These are phyloP conservation scores for Leccinum obscurum DNA, from an alignment of 768 basidiomycete genomes.

Conservation along the genomic window DNA sequence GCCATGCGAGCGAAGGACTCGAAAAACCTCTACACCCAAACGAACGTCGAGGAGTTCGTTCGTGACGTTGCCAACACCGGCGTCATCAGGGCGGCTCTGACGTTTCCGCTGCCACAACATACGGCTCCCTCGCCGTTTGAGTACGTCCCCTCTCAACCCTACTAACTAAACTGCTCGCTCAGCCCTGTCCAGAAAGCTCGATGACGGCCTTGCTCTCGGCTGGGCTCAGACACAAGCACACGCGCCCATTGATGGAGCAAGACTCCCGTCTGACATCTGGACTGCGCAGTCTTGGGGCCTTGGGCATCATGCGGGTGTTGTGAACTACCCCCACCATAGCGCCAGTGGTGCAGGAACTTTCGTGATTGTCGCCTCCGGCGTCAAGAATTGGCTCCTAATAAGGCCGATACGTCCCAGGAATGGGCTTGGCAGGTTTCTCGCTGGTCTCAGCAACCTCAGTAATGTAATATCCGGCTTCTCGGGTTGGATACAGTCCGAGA, in stretches of 20 bases:
- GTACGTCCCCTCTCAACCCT: background rate
- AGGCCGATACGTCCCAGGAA: background rate
- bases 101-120: background rate
- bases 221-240: background rate
- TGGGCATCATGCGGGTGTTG: background rate
- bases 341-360: background rate
- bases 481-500: background rate
- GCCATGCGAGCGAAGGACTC: background rate
- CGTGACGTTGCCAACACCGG: background rate
- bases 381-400: constrained; percentile 5
- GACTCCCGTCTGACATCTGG: background rate
- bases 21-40: background rate
- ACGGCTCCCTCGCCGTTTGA: background rate
- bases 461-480: background rate
- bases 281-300: background rate
- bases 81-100: background rate
- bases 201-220: background rate
- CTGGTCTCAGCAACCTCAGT: background rate
- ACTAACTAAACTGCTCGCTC: background rate
- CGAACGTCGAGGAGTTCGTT: background rate
- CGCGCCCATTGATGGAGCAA: background rate
- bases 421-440: background rate
- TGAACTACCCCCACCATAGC: constrained; percentile 1
- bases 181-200: background rate
- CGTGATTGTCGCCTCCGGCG: background rate